Evolutionary conservation across 2,329 filamentous ascomycete genomes (phyloP).

Genomic region (Sporothrix humicola): DNA sequence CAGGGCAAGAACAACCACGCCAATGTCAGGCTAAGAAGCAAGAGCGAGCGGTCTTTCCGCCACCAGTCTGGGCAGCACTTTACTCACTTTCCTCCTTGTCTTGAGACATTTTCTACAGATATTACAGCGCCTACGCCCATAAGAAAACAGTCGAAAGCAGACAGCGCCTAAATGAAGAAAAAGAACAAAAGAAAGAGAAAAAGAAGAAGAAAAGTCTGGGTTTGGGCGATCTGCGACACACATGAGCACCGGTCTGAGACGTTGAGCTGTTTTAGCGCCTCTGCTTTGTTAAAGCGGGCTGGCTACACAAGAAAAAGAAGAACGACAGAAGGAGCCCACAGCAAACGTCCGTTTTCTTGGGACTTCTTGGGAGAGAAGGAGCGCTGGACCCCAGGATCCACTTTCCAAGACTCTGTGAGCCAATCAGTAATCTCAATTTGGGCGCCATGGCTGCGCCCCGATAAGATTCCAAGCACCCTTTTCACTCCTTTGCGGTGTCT

Average conservation of each 20-base stretch:
- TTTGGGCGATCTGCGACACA: slow-evolving; percentile 40
- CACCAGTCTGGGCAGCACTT: neutral
- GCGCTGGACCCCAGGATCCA: slow-evolving; percentile 1
- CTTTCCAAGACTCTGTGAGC: neutral
- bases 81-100: no score
- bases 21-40: slow-evolving; percentile 1
- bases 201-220: slow-evolving; percentile 25
- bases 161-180: neutral
- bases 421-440: neutral
- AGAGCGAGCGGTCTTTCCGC: slow-evolving; percentile 11
- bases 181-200: neutral
- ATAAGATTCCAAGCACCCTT: slow-evolving; percentile 19
- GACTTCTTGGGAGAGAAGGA: neutral
- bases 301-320: neutral
- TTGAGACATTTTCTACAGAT: slow-evolving; percentile 11
- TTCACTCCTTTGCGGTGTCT: neutral
- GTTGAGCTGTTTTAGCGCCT: slow-evolving; percentile 47
- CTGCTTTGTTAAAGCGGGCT: slow-evolving; percentile 42
- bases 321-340: neutral
- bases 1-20: slow-evolving; percentile 15
- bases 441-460: slow-evolving; percentile 6
- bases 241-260: slow-evolving; percentile 43
- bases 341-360: neutral
- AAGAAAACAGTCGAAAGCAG: neutral
- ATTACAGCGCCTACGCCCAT: neutral